A percentile compares a stretch with the other conserved stretches of the same genome.
phyloP scores from a whole-genome alignment of 192 early-diverging fungal species.

The Coemansia sp. region DNA sequence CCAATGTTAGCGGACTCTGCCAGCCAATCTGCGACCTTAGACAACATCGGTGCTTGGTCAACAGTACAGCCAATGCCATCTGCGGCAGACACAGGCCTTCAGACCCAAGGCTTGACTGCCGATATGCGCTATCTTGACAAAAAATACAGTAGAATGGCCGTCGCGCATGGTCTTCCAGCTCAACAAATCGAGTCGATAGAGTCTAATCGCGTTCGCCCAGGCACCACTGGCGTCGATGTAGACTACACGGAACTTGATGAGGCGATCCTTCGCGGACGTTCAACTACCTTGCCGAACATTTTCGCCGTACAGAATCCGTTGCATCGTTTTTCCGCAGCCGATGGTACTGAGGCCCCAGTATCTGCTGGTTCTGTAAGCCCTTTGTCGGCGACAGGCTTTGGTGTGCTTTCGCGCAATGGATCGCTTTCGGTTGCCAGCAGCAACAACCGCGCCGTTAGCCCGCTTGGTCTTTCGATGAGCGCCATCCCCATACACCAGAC shows the following conservation, averaged over 20 bases:
- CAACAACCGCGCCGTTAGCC: conserved; percentile 43
- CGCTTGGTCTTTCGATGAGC: conserved; percentile 33
- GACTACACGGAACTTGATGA: conserved; percentile 52
- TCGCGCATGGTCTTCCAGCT: conserved; percentile 11
- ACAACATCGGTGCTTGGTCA: conserved; percentile 49
- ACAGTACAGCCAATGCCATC: conserved; percentile 29
- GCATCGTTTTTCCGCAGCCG: conserved; percentile 25
- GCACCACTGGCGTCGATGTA: conserved; percentile 6
- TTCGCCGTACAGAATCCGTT: conserved; percentile 31
- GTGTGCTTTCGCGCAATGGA: conserved; percentile 47
- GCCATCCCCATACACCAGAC: conserved; percentile 43
- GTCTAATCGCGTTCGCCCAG: background rate
- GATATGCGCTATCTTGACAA: conserved; percentile 30
- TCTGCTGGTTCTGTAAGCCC: conserved; percentile 33
- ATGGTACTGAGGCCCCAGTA: conserved; percentile 8
- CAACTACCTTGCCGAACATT: conserved; percentile 49
- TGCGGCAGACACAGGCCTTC: conserved; percentile 2
- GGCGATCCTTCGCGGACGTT: conserved; percentile 49
- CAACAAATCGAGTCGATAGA: background rate
- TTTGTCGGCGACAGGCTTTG: conserved; percentile 22
- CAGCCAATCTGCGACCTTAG: conserved; percentile 31
- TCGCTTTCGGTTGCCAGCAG: conserved; percentile 35
- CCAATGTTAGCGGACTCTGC: conserved; percentile 23
- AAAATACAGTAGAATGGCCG: conserved; percentile 24
- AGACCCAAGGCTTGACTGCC: background rate